Evolutionary conservation across 768 basidiomycete genomes (phyloP), one percentile per base, ranked within the genome.

Genomic region (Coprinopsis strossmayeri): DNA sequence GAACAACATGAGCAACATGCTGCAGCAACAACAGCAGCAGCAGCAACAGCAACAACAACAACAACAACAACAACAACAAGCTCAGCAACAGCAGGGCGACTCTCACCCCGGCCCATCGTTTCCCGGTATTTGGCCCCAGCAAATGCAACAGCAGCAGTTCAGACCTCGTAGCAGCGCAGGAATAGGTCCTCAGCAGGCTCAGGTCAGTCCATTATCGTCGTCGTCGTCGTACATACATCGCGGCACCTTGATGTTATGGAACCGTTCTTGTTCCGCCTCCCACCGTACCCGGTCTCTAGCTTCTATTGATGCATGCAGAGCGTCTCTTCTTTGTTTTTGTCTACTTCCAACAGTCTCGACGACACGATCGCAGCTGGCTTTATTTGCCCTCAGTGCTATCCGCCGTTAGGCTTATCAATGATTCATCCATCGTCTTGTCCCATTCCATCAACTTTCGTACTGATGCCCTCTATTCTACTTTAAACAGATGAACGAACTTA

Each of bases 111-210:
- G 83, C 61, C 73, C 76, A 24, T 54, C 54, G n/a, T 50, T 50
- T 40, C 27, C 39, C 52, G 76, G 73, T 52, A 67, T 77, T 57
- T 84, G 81, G 82, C 75, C 76, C 63, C 74, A 78, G 62, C 73
- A 76, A 61, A 72, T 74, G 60, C 69, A 70, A 45, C 56, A 66
- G 51, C 70, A 71, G 55, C 66, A 68, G 53, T 74, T 73, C 55
- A 69, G 75, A 27, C 59, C 64, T 3, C 70, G 70, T 44, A 70
- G 64, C 54, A 60, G 67, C 38, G 63, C 65, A 39, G 74, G 73
- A 57, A 63, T 76, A 53, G 59, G 63, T 26, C 48, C 64, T 27
- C 49, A 61, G 37, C 73, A 71, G 56, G 62, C 70, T 27, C 79
- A 78, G 76, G 79, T 70, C 52, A 64, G 76, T 74, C 47, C 45